A percentile compares a stretch with the other conserved stretches of the same genome.
Conservation (phyloP, 164 flowering plant species). For the Cinnamomum chago region DNA sequence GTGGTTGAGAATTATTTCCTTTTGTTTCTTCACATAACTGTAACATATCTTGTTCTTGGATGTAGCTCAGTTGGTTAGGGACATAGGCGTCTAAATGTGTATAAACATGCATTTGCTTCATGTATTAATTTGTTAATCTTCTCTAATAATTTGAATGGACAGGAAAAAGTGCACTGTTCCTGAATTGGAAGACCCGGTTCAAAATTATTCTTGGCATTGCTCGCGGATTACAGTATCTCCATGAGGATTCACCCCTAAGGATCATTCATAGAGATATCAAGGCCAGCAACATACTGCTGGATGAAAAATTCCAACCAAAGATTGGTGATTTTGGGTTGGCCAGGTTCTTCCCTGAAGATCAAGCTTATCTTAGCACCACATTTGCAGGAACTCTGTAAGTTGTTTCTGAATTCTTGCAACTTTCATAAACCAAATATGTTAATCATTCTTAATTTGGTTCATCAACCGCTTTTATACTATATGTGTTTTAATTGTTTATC, state of each 20-base stretch:
- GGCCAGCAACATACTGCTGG: constrained; percentile 73
- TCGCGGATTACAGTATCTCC: constrained; percentile 61
- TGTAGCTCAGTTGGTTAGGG: no score
- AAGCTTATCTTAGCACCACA: constrained; percentile 61
- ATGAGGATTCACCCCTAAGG: constrained; percentile 61
- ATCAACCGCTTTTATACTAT: no score
- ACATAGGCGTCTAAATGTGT: no score
- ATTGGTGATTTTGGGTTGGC: constrained; percentile 73
- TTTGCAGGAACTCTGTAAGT: constrained; percentile 75
- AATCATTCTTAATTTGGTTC: background rate
- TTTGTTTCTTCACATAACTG: no score
- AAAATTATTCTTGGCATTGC: constrained; percentile 60
- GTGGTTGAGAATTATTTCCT: no score
- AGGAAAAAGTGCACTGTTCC: constrained; percentile 39
- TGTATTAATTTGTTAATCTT: background rate
- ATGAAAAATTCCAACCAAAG: constrained; percentile 52
- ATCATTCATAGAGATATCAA: constrained; percentile 70
- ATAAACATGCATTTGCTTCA: no score
- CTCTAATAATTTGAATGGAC: constrained; percentile 9
- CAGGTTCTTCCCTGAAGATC: constrained; percentile 67
- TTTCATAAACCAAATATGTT: background rate
- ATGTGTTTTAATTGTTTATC: background rate
- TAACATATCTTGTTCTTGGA: no score
- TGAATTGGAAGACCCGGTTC: constrained; percentile 44
- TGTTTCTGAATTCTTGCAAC: background rate